These are phyloP conservation scores for Phytophthora pseudosyringae DNA, from an alignment of 352 stramenopile genomes.

Conservation along the genomic window DNA sequence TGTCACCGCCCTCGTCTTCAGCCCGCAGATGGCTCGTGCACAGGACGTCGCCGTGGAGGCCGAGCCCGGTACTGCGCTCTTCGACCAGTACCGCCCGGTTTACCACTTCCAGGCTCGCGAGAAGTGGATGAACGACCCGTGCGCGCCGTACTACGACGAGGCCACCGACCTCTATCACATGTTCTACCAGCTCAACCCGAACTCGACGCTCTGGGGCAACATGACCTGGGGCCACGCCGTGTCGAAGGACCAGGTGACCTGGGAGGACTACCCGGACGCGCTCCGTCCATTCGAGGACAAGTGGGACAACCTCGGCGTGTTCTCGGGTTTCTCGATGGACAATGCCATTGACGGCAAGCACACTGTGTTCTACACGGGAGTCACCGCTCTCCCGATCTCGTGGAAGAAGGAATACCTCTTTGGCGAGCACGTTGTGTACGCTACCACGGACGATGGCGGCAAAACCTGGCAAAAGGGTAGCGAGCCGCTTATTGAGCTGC, in stretches of 20 bases:
- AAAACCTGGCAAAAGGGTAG: conserved; percentile 71
- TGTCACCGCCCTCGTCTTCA: conserved; percentile 23
- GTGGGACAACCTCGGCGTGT: conserved; percentile 79
- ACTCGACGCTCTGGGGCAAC: conserved; percentile 64
- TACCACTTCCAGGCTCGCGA: conserved; percentile 69
- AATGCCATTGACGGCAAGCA: conserved; percentile 70
- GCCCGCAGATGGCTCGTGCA: conserved; percentile 19
- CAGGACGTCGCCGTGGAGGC: conserved; percentile 38
- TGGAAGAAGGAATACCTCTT: conserved; percentile 65
- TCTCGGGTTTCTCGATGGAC: conserved; percentile 68
- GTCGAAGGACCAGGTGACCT: conserved; percentile 74
- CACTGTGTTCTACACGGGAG: conserved; percentile 73
- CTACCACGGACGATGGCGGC: conserved; percentile 60
- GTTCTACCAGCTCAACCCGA: conserved; percentile 83
- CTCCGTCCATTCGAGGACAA: conserved; percentile 60
- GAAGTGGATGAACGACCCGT: conserved; percentile 89
- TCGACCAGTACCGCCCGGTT: conserved; percentile 66
- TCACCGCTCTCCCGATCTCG: conserved; percentile 52
- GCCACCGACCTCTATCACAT: conserved; percentile 74
- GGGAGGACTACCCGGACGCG: conserved; percentile 68
- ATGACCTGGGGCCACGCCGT: conserved; percentile 84
- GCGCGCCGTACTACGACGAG: conserved; percentile 72
- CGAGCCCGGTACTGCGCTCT: conserved; percentile 41
- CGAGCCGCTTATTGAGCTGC: conserved; percentile 54
- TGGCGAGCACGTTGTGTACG: conserved; percentile 76